phyloP scores from a whole-genome alignment of 73 alveolate genomes.

The Paramecium tetraurelia region DNA sequence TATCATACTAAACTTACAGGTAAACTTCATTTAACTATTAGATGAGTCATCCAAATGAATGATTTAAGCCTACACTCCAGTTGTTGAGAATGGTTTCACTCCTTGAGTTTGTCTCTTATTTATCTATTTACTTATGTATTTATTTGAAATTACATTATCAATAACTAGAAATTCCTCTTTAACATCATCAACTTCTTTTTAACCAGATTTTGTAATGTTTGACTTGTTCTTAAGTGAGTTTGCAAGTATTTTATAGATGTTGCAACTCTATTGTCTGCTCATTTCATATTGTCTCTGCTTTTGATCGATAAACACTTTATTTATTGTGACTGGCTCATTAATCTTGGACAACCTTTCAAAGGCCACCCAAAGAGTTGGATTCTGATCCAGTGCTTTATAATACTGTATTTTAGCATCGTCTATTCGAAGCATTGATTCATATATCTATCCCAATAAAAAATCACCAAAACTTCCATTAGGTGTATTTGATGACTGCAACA shows the following conservation, averaged over 20 bases:
- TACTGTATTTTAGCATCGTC: constrained; percentile 86
- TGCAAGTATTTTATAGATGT: background rate
- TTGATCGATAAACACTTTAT: constrained; percentile 21
- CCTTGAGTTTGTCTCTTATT: background rate
- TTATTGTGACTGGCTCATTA: constrained; percentile 27
- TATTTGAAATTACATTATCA: background rate
- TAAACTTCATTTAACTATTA: background rate
- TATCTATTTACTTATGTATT: background rate
- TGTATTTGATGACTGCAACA: constrained; percentile 49
- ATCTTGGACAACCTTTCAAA: constrained; percentile 85
- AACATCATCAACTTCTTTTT: background rate
- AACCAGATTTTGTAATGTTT: background rate
- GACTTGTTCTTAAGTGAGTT: background rate
- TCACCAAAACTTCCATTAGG: constrained; percentile 97
- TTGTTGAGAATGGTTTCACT: background rate
- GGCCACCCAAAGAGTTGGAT: constrained; percentile 95
- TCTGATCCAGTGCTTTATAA: constrained; percentile 77
- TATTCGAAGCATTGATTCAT: constrained; percentile 74
- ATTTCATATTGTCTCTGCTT: constrained; percentile 16
- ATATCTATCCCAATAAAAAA: constrained; percentile 81
- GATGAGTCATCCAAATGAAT: background rate
- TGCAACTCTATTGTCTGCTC: background rate
- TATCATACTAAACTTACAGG: background rate
- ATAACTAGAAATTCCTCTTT: background rate
- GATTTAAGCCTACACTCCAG: background rate